Base-by-base conservation (phyloP, 495 filamentous ascomycete species). In the Haplographium delicatum region DNA sequence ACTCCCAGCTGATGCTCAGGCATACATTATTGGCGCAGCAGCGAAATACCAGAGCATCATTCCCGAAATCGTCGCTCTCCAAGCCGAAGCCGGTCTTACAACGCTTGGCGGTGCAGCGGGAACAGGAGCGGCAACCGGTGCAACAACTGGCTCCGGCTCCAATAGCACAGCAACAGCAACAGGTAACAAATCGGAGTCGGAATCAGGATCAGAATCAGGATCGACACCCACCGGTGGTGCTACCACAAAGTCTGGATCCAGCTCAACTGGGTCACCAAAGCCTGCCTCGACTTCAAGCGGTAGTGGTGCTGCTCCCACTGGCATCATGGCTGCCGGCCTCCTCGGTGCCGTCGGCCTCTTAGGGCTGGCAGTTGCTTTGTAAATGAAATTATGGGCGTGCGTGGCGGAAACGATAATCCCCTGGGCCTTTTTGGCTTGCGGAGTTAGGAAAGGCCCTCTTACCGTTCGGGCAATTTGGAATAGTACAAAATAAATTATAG, bases 331-430 rank as follows among this genome's bases (percentile, higher is more conserved):
- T 33, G 51, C 51, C 28, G 51, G 51, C 37, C 9, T 49, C 11
- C 27, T 54, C 8, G 51, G 45, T 18, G 44, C 45, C 19, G 51
- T 48, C 49, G 51, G 51, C 7, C 38, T 54, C 23, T 38, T 54
- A 22, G 51, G 51, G 7, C 11, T 54, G 10, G 51, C 26, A 11
- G 19, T 44, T 7, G 51, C 51, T 39, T 46, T 56, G 34, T 56
- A 56, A 19, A 31, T 42, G 23, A 5, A 25, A 35, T 23, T 8
- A 19, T 11, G 7, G n/a, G n/a, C n/a, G n/a, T n/a, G n/a, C n/a
- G n/a, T n/a, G n/a, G n/a, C n/a, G n/a, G n/a, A n/a, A n/a, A n/a
- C n/a, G n/a, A n/a, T n/a, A n/a, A n/a, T n/a, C n/a, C n/a, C n/a
- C n/a, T n/a, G n/a, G n/a, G n/a, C n/a, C n/a, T n/a, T n/a, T n/a